Percentiles rank a stretch among this genome's conserved stretches.
Conservation (phyloP, 2,329 filamentous ascomycete species). For the Exophiala spinifera region DNA sequence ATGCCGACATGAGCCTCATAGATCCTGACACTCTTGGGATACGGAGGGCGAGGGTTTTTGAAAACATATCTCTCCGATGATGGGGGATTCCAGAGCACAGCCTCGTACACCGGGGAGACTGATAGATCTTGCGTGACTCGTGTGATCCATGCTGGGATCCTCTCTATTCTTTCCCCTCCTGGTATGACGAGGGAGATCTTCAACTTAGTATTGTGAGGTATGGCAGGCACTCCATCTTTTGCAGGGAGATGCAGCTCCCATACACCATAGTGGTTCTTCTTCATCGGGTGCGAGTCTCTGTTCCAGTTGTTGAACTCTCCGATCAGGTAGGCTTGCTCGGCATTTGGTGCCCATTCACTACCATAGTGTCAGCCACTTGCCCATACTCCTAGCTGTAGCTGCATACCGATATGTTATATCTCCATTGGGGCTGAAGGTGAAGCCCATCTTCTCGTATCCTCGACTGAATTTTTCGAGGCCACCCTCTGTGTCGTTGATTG, state of each 20-base stretch:
- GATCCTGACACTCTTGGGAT: conserved; percentile 81
- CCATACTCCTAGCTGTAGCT: too few species aligned
- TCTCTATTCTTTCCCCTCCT: conserved; percentile 75
- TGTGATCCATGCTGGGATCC: conserved; percentile 94
- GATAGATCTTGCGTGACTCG: conserved; percentile 90
- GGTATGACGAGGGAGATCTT: conserved; percentile 89
- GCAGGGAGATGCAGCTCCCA: conserved; percentile 79
- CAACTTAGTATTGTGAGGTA: conserved; percentile 90
- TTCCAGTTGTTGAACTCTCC: conserved; percentile 98
- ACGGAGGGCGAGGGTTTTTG: conserved; percentile 77
- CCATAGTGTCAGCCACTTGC: not conserved
- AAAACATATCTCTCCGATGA: conserved; percentile 72
- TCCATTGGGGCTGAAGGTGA: conserved; percentile 76
- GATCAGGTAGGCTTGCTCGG: conserved; percentile 75
- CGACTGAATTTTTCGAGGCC: conserved; percentile 88
- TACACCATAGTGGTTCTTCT: conserved; percentile 76
- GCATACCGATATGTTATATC: conserved; percentile 72
- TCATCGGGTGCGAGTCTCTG: conserved; percentile 78
- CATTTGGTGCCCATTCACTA: conserved; percentile 89
- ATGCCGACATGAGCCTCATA: conserved; percentile 99
- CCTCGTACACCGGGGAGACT: conserved; percentile 90
- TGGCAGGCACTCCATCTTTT: conserved; percentile 69
- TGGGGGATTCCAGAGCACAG: conserved; percentile 94
- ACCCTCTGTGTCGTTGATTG: conserved; percentile 77
- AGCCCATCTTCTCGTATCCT: conserved; percentile 80